Evolutionary conservation across 1,284 basidiomycete genomes (phyloP), one percentile per base, ranked within the genome.

Genomic region (Meira miltonrushii): DNA sequence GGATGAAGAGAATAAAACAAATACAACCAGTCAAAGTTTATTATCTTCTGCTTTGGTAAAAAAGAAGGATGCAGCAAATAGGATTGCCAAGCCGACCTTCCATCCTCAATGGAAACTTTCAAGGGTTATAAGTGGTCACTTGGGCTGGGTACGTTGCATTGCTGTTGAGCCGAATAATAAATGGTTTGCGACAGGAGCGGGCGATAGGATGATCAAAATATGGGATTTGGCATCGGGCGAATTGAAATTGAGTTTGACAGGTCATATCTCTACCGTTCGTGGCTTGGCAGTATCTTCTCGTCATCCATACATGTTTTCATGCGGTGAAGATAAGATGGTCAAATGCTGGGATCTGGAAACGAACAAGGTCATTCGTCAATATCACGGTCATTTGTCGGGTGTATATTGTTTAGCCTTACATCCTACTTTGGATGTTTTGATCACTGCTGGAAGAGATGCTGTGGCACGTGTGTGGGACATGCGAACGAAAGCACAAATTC

Each of bases 321-420:
- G 89, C 62, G 92, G 90, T 55, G 94, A 99, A 80, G 94, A 99
- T 81, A 97, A 97, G 85, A 89, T 95, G 90, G 93, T 99, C 48
- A 98, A 97, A 82, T 98, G 95, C 75, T 98, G 95, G 95, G 94
- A 99, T 77, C 81, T 99, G 56, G 95, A 99, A 80, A 88, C 89
- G 19, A 99, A 99, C 83, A 96, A 96, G 79, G 94, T 98, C 64
- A 97, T 99, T 65, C 85, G 94, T 43, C 92, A 97, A 79, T 98
- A 98, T 79, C 92, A 96, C 76, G 94, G 94, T 1, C 94, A 98
- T 79, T 84, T 95, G 39, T 96, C 92, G 1, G 94, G 95, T 53
- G 92, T 98, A 21, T 98, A 98, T 77, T 62, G 68, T 43, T 56
- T 76, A 19, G 82, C 87, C 39, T 82, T 98, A 9, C 95, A 98